Evolutionary conservation across 305 asterid genomes (phyloP), one percentile per base, ranked within the genome.

Genomic region (Withania somnifera): DNA sequence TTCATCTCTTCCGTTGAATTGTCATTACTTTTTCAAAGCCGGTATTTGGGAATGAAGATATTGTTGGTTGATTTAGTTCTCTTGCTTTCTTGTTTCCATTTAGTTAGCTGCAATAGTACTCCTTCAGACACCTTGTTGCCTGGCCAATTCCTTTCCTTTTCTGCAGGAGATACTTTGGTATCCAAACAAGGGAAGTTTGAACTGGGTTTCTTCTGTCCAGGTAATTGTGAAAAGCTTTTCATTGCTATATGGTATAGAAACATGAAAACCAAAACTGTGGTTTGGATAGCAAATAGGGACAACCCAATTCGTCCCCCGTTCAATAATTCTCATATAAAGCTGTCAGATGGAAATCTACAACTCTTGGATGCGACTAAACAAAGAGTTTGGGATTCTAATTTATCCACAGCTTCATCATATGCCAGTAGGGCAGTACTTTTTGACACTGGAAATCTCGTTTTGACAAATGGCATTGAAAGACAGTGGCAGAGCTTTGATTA

Each of bases 221-320:
- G 67, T 79, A 67, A 38, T 60, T 76, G 57, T 9, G 79, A 36
- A 28, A 66, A 81, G 57, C 78, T 20, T 10, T 87, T 84, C 20
- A 9, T 87, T 22, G 87, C 87, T 40, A 82, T 87, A 50, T 84
- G 87, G 87, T 87, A 84, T 79, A 77, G 38, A 67, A 77, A 76
- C 13, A 84, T 82, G 52, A 58, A 85, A 4, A 61, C 13, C 17
- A 68, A 6, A 80, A 86, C 87, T 0, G 67, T 82, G 28, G 87
- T 82, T 66, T 86, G 89, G 87, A 87, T 86, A n/a, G 84, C 80
- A 32, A 86, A 86, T 80, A 84, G 86, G 66, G 50, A 82, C 50
- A 7, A 1, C 26, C 87, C 86, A 11, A 58, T 75, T 57, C 64
- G n/a, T 6, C 67, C 82, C 20, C 47, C 69, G 11, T 15, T 52